Percentiles rank a stretch among this genome's conserved stretches.
Evolutionary conservation across 768 basidiomycete species (phyloP).

Genomic region (Psilocybe cyanescens): DNA sequence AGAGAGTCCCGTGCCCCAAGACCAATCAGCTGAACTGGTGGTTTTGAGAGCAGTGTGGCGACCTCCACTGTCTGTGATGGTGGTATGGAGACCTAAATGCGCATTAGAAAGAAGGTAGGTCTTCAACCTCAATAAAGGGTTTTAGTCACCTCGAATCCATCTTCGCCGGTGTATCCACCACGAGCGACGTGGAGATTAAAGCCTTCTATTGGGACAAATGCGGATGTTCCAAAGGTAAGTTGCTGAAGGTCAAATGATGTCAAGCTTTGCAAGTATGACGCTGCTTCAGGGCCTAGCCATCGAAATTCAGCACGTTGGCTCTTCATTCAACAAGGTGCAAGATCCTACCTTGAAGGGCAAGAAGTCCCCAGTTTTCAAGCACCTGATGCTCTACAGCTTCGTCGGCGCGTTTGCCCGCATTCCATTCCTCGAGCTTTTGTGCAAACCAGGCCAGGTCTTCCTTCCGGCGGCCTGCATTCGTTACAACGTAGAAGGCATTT

Average conservation of each 20-base stretch:
- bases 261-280: constrained; percentile 75
- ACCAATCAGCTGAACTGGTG: constrained; percentile 82
- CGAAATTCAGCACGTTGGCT: neutral
- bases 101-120: constrained; percentile 1
- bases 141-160: constrained; percentile 87
- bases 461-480: constrained; percentile 88
- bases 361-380: constrained; percentile 82
- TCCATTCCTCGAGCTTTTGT: constrained; percentile 77
- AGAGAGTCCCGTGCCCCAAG: constrained; percentile 93
- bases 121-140: neutral
- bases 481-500: constrained; percentile 91
- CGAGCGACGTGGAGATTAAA: constrained; percentile 87
- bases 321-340: neutral
- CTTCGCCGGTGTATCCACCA: constrained; percentile 98
- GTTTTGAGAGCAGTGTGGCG: constrained; percentile 63
- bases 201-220: constrained; percentile 78
- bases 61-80: constrained; percentile 75
- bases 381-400: constrained; percentile 79
- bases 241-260: constrained; percentile 74
- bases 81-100: constrained; percentile 81
- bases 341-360: constrained; percentile 86
- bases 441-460: constrained; percentile 82
- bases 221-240: constrained; percentile 85
- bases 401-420: constrained; percentile 53
- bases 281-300: constrained; percentile 75